Evolutionary conservation across 2,329 filamentous ascomycete genomes (phyloP), one percentile per base, ranked within the genome.

Genomic region (Cladosporium halotolerans): DNA sequence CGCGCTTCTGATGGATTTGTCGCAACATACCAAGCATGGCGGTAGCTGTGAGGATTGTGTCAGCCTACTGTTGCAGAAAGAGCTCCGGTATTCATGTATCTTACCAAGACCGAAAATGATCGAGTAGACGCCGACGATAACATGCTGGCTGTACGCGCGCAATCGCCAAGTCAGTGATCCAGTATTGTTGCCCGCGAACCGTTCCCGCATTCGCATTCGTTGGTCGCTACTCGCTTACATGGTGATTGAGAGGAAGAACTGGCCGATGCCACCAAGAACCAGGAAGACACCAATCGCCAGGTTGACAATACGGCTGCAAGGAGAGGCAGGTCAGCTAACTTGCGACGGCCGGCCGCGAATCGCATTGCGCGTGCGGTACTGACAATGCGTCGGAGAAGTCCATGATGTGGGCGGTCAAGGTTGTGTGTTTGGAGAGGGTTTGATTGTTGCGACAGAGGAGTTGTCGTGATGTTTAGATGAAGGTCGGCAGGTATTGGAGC

Each of bases 351-450:
- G 41, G 50, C 44, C 41, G 36, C 50, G 19, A 9, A 31, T 50
- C 47, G 47, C 47, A 18, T 44, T 6, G 54, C 53, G 34, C 43
- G 43, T 32, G 45, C 39, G 50, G 45, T 58, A 79, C 88, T 76
- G 79, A 95, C 89, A 95, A 95, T 71, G 84, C 85, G 74, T 95
- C 89, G 59, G 89, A 92, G 77, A 90, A 88, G 74, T 96, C 90
- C 89, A 96, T 95, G 62, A 69, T 77, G 67, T 77, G 67, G 59
- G 48, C 48, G 40, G 36, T 23, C 23, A 14, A 14, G n/a, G 34
- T 38, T 4, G 23, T 28, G 23, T 28, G 23, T 28, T 28, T 4
- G 4, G 23, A 7, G 7, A 4, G 23, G 23, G 23, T 28, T 28
- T 4, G 7, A 5, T 28, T 7, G 23, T 28, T 28, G 23, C 23